Percentiles rank a stretch among this genome's conserved stretches.
Evolutionary conservation across 768 basidiomycete species (phyloP).

Genomic region (Trametes villosa): DNA sequence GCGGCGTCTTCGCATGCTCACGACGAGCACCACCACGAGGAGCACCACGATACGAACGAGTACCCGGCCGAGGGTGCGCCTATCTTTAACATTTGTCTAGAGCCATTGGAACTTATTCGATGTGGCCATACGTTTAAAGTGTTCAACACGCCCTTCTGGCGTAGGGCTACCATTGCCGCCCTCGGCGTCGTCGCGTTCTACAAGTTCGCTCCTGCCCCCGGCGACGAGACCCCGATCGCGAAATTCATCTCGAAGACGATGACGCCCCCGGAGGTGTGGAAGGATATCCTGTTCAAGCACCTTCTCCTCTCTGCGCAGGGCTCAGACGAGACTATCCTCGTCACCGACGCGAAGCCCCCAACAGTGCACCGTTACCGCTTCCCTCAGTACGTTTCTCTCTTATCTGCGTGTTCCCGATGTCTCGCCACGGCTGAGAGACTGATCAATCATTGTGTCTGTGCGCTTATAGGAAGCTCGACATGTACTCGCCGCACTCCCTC

Average conservation of each 20-base stretch:
- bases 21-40: constrained; percentile 46
- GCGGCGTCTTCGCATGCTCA: constrained; percentile 46
- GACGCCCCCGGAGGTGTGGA: constrained; percentile 59
- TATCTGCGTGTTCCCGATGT: not conserved
- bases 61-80: constrained; percentile 64
- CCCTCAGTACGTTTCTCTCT: constrained; percentile 64
- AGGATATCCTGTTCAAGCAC: constrained; percentile 59
- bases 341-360: constrained; percentile 49
- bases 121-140: constrained; percentile 40
- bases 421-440: not conserved
- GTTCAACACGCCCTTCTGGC: constrained; percentile 71
- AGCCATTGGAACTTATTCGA: too few species aligned
- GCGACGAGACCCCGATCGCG: constrained; percentile 65
- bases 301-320: constrained; percentile 48
- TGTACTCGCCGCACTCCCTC: constrained; percentile 62
- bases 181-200: constrained; percentile 58
- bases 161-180: constrained; percentile 58
- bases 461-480: constrained; percentile 54
- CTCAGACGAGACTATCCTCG: constrained; percentile 47
- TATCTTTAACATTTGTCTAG: not conserved
- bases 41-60: constrained; percentile 42
- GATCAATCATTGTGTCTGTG: too few species aligned
- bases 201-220: constrained; percentile 68
- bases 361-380: constrained; percentile 66
- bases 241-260: constrained; percentile 65